A percentile compares a stretch with the other conserved stretches of the same genome.
These are phyloP conservation scores for Turritis glabra DNA, from an alignment of 345 rosid species.

Conservation along the genomic window DNA sequence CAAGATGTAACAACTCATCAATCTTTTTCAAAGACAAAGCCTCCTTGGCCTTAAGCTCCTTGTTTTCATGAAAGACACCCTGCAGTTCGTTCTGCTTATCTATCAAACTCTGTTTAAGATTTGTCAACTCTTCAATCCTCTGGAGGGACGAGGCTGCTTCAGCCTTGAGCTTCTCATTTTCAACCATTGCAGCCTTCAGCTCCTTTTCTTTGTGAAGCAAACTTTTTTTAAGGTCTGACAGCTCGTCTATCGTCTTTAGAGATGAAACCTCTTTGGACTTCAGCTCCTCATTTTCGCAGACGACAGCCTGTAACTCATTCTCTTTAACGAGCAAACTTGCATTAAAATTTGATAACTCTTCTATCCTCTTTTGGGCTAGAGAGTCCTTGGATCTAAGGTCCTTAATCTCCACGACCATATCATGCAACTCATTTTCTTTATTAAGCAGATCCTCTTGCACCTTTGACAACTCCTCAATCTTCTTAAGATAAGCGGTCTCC, in stretches of 20 bases:
- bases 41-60: slow-evolving; percentile 53
- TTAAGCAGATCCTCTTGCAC: slow-evolving; percentile 2
- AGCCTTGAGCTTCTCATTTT: slow-evolving; percentile 19
- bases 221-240: slow-evolving; percentile 5
- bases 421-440: slow-evolving; percentile 22
- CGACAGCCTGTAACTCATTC: slow-evolving; percentile 59
- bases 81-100: slow-evolving; percentile 53
- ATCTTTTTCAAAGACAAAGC: slow-evolving; percentile 24
- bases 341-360: slow-evolving; percentile 21
- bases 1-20: slow-evolving; percentile 35
- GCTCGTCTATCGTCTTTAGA: slow-evolving; percentile 5
- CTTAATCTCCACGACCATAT: background rate
- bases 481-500: slow-evolving; percentile 14
- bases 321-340: slow-evolving; percentile 32
- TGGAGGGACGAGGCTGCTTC: slow-evolving; percentile 1
- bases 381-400: slow-evolving; percentile 10
- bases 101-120: slow-evolving; percentile 7
- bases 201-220: slow-evolving; percentile 10
- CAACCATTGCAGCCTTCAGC: background rate
- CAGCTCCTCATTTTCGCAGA: slow-evolving; percentile 74
- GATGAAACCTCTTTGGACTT: slow-evolving; percentile 20
- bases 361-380: background rate
- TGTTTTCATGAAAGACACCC: slow-evolving; percentile 61
- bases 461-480: slow-evolving; percentile 35
- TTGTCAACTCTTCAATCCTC: slow-evolving; percentile 29